These are phyloP conservation scores for Incumbomyces delicatus DNA, from an alignment of 2,329 filamentous ascomycete species.

Conservation along the genomic window DNA sequence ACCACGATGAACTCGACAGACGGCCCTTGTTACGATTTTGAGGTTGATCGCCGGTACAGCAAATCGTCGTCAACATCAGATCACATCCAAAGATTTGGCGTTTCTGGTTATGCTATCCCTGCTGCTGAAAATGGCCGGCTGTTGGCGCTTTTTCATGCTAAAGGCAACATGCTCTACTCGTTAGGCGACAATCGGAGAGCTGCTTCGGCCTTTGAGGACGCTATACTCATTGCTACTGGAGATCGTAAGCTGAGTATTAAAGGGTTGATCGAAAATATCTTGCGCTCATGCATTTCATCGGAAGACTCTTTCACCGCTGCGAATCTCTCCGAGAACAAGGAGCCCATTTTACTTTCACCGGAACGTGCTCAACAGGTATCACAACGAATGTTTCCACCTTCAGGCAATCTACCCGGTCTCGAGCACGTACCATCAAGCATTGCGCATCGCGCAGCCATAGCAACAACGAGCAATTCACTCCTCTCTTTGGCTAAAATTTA, in stretches of 20 bases:
- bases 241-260: constrained; percentile 60
- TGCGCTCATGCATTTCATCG: constrained; percentile 43
- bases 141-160: constrained; percentile 87
- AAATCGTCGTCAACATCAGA: constrained; percentile 1
- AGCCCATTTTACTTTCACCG: constrained; percentile 70
- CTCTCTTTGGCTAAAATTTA: constrained; percentile 95
- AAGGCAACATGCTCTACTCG: constrained; percentile 96
- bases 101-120: constrained; percentile 75
- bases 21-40: constrained; percentile 47
- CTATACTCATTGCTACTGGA: constrained; percentile 78
- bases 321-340: constrained; percentile 26
- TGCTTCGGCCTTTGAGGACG: constrained; percentile 86
- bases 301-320: constrained; percentile 25
- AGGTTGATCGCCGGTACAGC: constrained; percentile 28
- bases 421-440: constrained; percentile 59
- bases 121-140: constrained; percentile 86
- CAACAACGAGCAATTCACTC: constrained; percentile 90
- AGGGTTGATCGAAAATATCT: constrained; percentile 68
- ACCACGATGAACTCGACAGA: constrained; percentile 44
- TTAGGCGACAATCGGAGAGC: constrained; percentile 72
- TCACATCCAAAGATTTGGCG: constrained; percentile 51
- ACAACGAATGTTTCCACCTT: constrained; percentile 66
- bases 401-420: constrained; percentile 71
- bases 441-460: constrained; percentile 68
- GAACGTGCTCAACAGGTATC: constrained; percentile 76